Base-by-base conservation (phyloP, 2,329 filamentous ascomycete species). In the Neurospora sp. region DNA sequence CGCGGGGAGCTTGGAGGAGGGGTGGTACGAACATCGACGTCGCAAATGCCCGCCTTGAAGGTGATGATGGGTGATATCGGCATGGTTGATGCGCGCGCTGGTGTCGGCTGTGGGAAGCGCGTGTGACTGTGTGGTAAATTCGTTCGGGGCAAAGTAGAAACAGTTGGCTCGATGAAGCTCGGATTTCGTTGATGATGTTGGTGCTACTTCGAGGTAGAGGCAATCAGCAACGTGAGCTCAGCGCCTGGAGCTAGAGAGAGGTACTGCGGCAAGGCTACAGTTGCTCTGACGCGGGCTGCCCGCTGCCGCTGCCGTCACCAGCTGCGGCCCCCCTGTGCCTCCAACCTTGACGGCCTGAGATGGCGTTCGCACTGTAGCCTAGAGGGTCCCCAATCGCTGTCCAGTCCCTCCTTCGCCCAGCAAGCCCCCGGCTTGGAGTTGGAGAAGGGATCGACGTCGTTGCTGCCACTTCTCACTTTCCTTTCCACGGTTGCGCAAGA, bases 41-140 rank as follows among this genome's bases (percentile, higher is more conserved):
- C 90, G 82, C 95, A 98, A 80, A 88, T 88, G 80, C 95, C 95
- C 74, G 95, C 95, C 86, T 97, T 97, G 87, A 98, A 98, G 17
- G 93, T 97, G 79, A 98, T 94, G 78, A 97, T 87, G 39, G 95
- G 93, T 75, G 86, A 80, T 81, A 93, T 89, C 73, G 94, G 93
- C 93, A 97, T 97, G 17, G 67, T 70, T 39, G 70, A 38, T 28
- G 42, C 28, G 68, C 70, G 43, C 38, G 68, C n/a, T 23, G n/a
- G 15, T 13, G n/a, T 67, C 39, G 13, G n/a, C 19, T 15, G 70
- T 40, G 33, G n/a, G 23, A 19, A 9, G 2, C 7, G 23, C 33
- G 28, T 62, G 23, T 62, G 23, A 33, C 7, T 33, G 33, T 15
- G 0, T 36, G 28, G 3, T 2, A 28, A n/a, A 10, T 2, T 62